Base-by-base conservation (phyloP, 2,329 filamentous ascomycete genomes). In the Microsporum audouinii region DNA sequence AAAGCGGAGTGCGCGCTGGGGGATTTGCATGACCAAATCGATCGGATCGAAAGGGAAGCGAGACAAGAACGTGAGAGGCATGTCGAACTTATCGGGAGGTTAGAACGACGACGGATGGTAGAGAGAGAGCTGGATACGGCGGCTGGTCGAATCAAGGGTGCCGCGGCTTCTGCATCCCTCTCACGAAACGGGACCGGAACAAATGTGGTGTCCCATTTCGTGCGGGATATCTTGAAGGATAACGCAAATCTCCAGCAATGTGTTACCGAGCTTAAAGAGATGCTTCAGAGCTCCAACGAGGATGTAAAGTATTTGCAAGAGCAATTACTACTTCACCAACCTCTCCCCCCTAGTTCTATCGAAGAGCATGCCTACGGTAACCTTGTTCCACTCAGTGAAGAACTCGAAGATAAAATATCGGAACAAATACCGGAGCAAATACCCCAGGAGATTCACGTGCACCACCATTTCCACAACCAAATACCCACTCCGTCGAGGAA, bases 191-290 rank as follows among this genome's bases (percentile, higher is more conserved):
- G 82, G 66, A 78, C 77, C 61, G 80, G 83, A 7, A 84, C 80
- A 63, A 85, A 79, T 62, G 89, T 95, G 41, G 89, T 97, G n/a
- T 91, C 89, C 23, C 89, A 95, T 70, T 97, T 99, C 68, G 94
- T 99, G 61, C 90, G 91, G 66, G 94, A 97, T 71, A 88, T 99
- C 61, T 79, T 99, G 17, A 87, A 95, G 69, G 94, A 99, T 72
- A 99, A 99, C 70, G 90, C 91, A 7, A 96, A 90, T 67, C 78
- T 99, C 51, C 94, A 99, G 72, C 82, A 94, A 64, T 91, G 91
- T 14, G 95, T 97, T 63, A 84, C 91, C 59, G 94, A 99, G 76
- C 77, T 99, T 56, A 83, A 91, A 17, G 91, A 96, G 71, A 86
- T 99, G 84, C 80, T 99, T 27, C 82, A 90, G 68, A 91, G 84